phyloP scores from a whole-genome alignment of 768 basidiomycete genomes.

The Pleurotus citrinopileatus region DNA sequence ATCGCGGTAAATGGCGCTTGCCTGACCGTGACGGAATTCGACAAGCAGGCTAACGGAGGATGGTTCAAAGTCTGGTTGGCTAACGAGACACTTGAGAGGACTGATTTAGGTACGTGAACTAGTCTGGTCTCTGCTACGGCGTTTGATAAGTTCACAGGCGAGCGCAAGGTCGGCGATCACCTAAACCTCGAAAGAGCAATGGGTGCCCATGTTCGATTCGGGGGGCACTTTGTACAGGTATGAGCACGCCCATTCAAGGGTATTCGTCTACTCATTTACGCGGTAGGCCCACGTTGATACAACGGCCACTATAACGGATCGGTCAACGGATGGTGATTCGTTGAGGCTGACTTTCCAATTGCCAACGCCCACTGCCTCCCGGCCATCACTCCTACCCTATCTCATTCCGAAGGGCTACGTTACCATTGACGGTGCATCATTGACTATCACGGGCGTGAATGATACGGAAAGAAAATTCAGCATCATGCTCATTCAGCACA shows the following conservation, averaged over 20 bases:
- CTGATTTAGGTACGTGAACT: conserved; percentile 85
- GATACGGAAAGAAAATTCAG: conserved; percentile 64
- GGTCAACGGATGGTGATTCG: conserved; percentile 80
- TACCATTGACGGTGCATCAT: conserved; percentile 89
- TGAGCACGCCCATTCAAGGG: conserved; percentile 11
- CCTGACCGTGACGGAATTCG: conserved; percentile 87
- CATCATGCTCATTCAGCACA: conserved; percentile 95
- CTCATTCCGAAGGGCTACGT: conserved; percentile 94
- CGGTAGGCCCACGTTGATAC: conserved; percentile 89
- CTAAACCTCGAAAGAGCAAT: conserved; percentile 96
- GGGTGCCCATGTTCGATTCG: conserved; percentile 87
- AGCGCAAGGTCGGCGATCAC: conserved; percentile 71
- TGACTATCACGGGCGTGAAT: conserved; percentile 84
- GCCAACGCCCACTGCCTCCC: conserved; percentile 50
- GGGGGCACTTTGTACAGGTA: conserved; percentile 98
- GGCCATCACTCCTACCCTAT: conserved; percentile 71
- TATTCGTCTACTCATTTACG: background rate
- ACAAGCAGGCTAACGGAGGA: conserved; percentile 56
- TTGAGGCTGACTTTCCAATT: conserved; percentile 81
- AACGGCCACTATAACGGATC: conserved; percentile 73
- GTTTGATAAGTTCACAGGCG: no score
- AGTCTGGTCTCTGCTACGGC: no score
- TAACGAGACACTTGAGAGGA: conserved; percentile 89
- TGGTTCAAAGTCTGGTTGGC: conserved; percentile 95
- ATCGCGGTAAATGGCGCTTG: conserved; percentile 89